These are phyloP conservation scores for Suhomyces xylopsoci DNA, from an alignment of 805 yeast genomes.

Conservation along the genomic window DNA sequence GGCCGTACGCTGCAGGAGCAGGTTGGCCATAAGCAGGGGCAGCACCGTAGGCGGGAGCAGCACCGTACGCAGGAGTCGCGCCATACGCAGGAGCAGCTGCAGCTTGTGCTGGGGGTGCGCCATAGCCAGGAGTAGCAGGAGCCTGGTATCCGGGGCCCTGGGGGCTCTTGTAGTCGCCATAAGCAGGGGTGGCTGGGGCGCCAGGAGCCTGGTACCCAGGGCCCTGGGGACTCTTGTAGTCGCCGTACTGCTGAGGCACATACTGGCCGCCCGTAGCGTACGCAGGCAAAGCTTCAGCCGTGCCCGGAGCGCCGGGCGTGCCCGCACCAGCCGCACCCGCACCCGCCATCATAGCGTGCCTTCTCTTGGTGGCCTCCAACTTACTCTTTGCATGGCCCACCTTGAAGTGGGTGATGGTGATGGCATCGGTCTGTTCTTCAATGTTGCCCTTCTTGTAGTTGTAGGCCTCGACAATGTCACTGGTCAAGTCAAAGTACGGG, in stretches of 20 bases:
- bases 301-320: constrained; percentile 18
- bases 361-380: constrained; percentile 76
- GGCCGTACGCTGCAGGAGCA: constrained; percentile 17
- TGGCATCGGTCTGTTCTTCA: constrained; percentile 83
- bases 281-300: constrained; percentile 8
- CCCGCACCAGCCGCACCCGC: constrained; percentile 20
- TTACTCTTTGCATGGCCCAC: constrained; percentile 84
- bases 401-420: constrained; percentile 88
- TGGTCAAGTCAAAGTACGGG: constrained; percentile 85
- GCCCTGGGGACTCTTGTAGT: constrained; percentile 15
- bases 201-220: constrained; percentile 10
- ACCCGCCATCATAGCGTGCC: constrained; percentile 50
- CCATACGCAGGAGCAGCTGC: constrained; percentile 8
- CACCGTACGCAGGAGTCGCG: constrained; percentile 13
- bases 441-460: constrained; percentile 80
- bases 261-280: constrained; percentile 16
- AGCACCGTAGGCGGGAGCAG: constrained; percentile 22
- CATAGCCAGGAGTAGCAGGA: constrained; percentile 10
- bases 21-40: constrained; percentile 9
- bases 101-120: constrained; percentile 11
- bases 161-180: background rate
- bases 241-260: constrained; percentile 22
- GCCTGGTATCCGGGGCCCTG: background rate
- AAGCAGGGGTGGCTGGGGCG: constrained; percentile 8
- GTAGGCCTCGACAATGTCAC: constrained; percentile 83